Evolutionary conservation across 257 asterid genomes (phyloP).

Genomic region (Solanum gracilifrons): DNA sequence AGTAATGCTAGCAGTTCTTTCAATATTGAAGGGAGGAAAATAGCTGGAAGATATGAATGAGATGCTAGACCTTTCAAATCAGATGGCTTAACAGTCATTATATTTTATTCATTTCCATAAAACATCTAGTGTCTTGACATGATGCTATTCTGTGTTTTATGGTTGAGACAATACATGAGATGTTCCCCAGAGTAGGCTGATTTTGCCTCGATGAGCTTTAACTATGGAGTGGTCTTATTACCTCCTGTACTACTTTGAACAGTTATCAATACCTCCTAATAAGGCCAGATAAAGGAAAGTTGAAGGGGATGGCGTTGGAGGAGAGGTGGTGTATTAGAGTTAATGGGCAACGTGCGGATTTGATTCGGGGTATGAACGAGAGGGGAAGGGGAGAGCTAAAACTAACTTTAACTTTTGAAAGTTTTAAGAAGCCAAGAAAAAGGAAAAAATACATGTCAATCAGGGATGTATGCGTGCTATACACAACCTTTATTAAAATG

Average conservation of each 20-base stretch:
- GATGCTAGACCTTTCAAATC: background rate
- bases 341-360: background rate
- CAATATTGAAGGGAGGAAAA: background rate
- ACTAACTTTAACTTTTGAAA: background rate
- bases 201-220: background rate
- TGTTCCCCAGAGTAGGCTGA: background rate
- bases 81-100: background rate
- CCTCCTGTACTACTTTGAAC: background rate
- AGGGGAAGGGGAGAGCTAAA: background rate
- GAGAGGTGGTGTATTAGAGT: background rate
- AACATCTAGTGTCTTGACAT: background rate
- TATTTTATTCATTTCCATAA: background rate
- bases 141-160: background rate
- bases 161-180: background rate
- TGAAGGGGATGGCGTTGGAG: background rate
- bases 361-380: background rate
- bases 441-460: background rate
- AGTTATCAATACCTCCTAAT: background rate
- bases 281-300: background rate
- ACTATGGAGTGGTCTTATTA: background rate
- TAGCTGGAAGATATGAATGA: background rate
- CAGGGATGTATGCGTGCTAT: background rate
- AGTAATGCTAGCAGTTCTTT: background rate
- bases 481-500: background rate
- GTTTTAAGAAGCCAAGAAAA: background rate